Evolutionary conservation across 441 rosid species (phyloP).

Genomic region (Bruguiera hainesii): DNA sequence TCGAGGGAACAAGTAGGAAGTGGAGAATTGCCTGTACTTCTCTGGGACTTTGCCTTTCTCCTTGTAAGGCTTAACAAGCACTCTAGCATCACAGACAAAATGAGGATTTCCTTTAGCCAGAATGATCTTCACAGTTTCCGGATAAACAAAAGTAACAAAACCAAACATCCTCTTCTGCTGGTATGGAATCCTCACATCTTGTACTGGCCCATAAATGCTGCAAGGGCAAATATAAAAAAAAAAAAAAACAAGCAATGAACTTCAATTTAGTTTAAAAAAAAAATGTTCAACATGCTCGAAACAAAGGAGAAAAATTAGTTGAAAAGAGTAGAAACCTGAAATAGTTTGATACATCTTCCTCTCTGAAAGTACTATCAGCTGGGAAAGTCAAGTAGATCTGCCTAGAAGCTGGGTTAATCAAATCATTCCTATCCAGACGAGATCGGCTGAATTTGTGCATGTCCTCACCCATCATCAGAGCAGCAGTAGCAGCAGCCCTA

Average conservation of each 20-base stretch:
- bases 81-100: slow-evolving; percentile 75
- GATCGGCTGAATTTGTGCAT: slow-evolving; percentile 60
- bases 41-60: slow-evolving; percentile 81
- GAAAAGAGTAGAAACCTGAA: slow-evolving; percentile 49
- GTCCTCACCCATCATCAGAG: slow-evolving; percentile 65
- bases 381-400: slow-evolving; percentile 95
- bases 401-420: slow-evolving; percentile 74
- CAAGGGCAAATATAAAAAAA: neutral
- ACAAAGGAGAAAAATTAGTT: neutral
- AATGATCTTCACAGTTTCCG: slow-evolving; percentile 72
- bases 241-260: neutral
- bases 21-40: slow-evolving; percentile 45
- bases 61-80: slow-evolving; percentile 80
- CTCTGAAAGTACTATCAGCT: slow-evolving; percentile 86
- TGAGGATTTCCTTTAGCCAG: slow-evolving; percentile 79
- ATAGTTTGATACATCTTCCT: slow-evolving; percentile 80
- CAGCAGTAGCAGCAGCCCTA: slow-evolving; percentile 52
- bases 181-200: slow-evolving; percentile 80
- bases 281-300: neutral
- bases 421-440: slow-evolving; percentile 68
- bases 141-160: slow-evolving; percentile 62
- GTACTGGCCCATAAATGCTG: slow-evolving; percentile 67
- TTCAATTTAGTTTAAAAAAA: slow-evolving; percentile 13
- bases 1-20: neutral
- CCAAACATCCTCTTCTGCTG: slow-evolving; percentile 92